Evolutionary conservation across 768 basidiomycete species (phyloP).

Genomic region (Collybia sp.): DNA sequence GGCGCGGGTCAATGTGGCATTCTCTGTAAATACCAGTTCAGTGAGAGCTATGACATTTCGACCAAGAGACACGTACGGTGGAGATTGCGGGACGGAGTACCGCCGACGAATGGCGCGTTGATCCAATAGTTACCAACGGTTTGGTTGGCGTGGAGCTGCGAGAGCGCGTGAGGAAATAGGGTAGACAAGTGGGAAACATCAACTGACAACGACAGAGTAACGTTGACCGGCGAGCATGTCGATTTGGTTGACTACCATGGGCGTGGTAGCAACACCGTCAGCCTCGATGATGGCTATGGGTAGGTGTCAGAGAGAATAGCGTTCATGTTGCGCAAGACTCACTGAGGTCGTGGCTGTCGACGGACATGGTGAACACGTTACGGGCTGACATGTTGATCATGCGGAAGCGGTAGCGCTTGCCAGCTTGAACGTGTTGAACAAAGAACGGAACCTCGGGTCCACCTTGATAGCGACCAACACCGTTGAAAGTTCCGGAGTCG

Average conservation of each 20-base stretch:
- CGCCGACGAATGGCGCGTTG: conserved; percentile 17
- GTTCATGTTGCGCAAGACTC: neutral
- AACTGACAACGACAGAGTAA: neutral
- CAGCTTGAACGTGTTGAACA: conserved; percentile 29
- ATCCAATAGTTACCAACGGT: conserved; percentile 49
- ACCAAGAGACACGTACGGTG: conserved; percentile 12
- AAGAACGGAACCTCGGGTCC: conserved; percentile 32
- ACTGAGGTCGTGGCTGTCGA: conserved; percentile 26
- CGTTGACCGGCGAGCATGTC: neutral
- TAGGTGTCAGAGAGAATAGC: too few species aligned
- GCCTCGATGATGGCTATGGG: neutral
- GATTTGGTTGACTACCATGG: neutral
- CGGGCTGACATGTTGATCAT: conserved; percentile 41
- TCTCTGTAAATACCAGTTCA: conserved; percentile 5
- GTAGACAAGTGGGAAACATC: too few species aligned
- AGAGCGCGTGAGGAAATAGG: too few species aligned
- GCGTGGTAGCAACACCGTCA: neutral
- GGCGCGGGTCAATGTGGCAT: conserved; percentile 15
- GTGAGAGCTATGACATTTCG: neutral
- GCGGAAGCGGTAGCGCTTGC: conserved; percentile 43
- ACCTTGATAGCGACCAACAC: conserved; percentile 30
- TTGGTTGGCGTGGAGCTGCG: conserved; percentile 34
- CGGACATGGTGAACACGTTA: conserved; percentile 26
- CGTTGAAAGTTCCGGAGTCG: conserved; percentile 41
- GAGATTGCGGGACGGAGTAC: conserved; percentile 12